phyloP scores from a whole-genome alignment of 208 protist genomes.

The Phytomonas sp. region DNA sequence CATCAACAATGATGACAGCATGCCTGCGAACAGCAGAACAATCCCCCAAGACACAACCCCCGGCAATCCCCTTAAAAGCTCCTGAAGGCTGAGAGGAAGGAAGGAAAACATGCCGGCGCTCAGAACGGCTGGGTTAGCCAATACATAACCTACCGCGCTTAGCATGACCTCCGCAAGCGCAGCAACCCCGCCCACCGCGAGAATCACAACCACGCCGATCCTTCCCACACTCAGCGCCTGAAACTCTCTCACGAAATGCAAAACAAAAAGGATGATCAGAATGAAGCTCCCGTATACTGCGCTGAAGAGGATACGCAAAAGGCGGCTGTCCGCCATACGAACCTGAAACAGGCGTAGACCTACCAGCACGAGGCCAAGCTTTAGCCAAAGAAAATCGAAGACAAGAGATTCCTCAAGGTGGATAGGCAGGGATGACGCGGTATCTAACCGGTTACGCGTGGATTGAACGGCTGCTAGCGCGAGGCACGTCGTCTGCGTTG shows the following conservation, averaged over 20 bases:
- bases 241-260: constrained; percentile 39
- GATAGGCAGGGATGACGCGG: constrained; percentile 9
- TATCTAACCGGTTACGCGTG: not conserved
- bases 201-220: constrained; percentile 27
- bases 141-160: not conserved
- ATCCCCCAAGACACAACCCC: not conserved
- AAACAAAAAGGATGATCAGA: constrained; percentile 21
- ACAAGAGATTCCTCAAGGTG: constrained; percentile 24
- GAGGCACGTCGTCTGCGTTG: constrained; percentile 23
- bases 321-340: constrained; percentile 28
- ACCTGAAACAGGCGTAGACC: constrained; percentile 25
- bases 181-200: constrained; percentile 40
- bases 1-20: not conserved
- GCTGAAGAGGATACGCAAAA: constrained; percentile 37
- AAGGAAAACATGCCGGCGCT: not conserved
- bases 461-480: constrained; percentile 4
- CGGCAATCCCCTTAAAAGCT: not conserved
- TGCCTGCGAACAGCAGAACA: not conserved
- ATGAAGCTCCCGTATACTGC: constrained; percentile 35
- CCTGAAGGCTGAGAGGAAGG: constrained; percentile 3
- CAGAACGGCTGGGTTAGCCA: not conserved
- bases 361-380: constrained; percentile 23
- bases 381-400: constrained; percentile 47
- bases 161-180: constrained; percentile 33
- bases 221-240: constrained; percentile 56